These are phyloP conservation scores for Linnemannia schmuckeri DNA, from an alignment of 192 early-diverging fungal species.

Conservation along the genomic window DNA sequence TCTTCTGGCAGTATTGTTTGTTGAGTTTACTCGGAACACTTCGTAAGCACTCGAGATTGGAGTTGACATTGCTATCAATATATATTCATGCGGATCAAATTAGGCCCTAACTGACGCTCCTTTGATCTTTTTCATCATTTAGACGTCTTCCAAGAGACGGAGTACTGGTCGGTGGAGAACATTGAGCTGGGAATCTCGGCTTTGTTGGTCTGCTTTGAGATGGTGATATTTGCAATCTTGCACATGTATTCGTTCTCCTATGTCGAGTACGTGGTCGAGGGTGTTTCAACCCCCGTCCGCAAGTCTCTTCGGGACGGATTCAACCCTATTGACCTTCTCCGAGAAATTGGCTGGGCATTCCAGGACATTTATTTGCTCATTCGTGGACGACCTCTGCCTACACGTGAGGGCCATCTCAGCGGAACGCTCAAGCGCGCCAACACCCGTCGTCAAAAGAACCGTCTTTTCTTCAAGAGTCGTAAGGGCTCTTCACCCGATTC, in stretches of 20 bases:
- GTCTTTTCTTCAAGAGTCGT: background rate
- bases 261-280: slow-evolving; percentile 18
- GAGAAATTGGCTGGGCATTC: slow-evolving; percentile 46
- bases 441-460: slow-evolving; percentile 26
- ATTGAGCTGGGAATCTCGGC: slow-evolving; percentile 55
- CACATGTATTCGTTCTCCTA: slow-evolving; percentile 58
- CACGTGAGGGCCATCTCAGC: slow-evolving; percentile 35
- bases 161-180: slow-evolving; percentile 48
- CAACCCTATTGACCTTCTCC: slow-evolving; percentile 51
- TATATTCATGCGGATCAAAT: background rate
- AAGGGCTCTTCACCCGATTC: slow-evolving; percentile 6
- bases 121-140: background rate
- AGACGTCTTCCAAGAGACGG: slow-evolving; percentile 32
- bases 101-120: background rate
- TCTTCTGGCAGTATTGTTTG: slow-evolving; percentile 49
- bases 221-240: slow-evolving; percentile 58
- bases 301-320: slow-evolving; percentile 50
- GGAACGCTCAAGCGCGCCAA: slow-evolving; percentile 38
- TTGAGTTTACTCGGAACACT: slow-evolving; percentile 33
- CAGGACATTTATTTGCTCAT: slow-evolving; percentile 32
- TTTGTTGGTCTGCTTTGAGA: slow-evolving; percentile 54
- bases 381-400: slow-evolving; percentile 27
- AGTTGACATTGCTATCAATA: background rate
- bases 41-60: slow-evolving; percentile 16
- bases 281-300: slow-evolving; percentile 23